Conservation (phyloP, 2,329 filamentous ascomycete species). For the Elsinoe australis region DNA sequence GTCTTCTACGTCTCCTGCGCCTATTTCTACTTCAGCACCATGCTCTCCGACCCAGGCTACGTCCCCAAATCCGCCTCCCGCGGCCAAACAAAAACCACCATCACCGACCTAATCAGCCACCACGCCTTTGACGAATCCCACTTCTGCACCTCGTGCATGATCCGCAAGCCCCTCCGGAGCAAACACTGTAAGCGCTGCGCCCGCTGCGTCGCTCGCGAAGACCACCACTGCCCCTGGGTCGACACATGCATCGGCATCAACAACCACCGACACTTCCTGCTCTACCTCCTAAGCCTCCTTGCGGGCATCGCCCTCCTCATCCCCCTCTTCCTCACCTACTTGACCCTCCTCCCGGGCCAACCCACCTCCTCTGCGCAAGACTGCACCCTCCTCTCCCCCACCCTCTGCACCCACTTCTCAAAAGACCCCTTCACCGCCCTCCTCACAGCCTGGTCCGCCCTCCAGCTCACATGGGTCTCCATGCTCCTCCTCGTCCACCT, state of each 20-base stretch:
- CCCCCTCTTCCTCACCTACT: slow-evolving; percentile 64
- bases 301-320: slow-evolving; percentile 66
- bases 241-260: slow-evolving; percentile 94
- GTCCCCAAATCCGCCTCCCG: slow-evolving; percentile 86
- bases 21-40: slow-evolving; percentile 82
- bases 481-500: slow-evolving; percentile 95
- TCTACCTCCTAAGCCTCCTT: slow-evolving; percentile 76
- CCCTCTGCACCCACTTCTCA: slow-evolving; percentile 67
- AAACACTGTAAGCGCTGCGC: slow-evolving; percentile 92
- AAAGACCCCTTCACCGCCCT: slow-evolving; percentile 79
- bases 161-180: slow-evolving; percentile 80
- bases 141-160: slow-evolving; percentile 93
- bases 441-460: slow-evolving; percentile 65
- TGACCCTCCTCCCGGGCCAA: slow-evolving; percentile 48
- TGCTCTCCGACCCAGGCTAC: slow-evolving; percentile 84
- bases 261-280: slow-evolving; percentile 90
- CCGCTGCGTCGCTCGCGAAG: slow-evolving; percentile 90
- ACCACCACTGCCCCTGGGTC: slow-evolving; percentile 98
- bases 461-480: slow-evolving; percentile 92
- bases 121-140: slow-evolving; percentile 93
- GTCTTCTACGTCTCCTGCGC: slow-evolving; percentile 56
- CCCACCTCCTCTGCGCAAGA: slow-evolving; percentile 36
- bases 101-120: slow-evolving; percentile 73
- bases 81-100: slow-evolving; percentile 79
- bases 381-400: slow-evolving; percentile 70